Conservation (phyloP, 2,329 filamentous ascomycete genomes). For the Penicillium verrucosum region DNA sequence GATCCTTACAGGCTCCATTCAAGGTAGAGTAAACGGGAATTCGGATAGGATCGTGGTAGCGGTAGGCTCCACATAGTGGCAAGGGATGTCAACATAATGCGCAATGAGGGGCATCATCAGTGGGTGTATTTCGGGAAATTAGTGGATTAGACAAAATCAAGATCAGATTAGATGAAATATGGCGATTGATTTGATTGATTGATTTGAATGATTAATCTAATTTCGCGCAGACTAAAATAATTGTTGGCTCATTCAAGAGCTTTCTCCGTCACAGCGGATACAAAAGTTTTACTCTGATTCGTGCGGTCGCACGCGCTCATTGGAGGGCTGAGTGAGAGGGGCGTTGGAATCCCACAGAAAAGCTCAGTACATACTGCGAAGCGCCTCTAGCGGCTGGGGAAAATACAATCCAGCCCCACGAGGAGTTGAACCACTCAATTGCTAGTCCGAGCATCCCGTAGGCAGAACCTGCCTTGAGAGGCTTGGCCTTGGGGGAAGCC, state of each 20-base stretch:
- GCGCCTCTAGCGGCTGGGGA: not conserved
- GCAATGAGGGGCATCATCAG: not conserved
- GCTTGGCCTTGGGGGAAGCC: not conserved
- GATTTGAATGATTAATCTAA: not conserved
- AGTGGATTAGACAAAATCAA: not conserved
- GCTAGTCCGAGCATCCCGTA: not conserved
- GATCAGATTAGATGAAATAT: not conserved
- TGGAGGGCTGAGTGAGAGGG: not conserved
- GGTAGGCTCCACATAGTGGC: not conserved
- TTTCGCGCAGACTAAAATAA: not conserved
- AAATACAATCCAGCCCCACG: not conserved
- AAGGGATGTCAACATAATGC: not conserved
- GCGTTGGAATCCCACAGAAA: not conserved
- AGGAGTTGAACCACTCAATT: not conserved
- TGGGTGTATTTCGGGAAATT: not conserved
- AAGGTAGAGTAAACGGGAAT: not conserved
- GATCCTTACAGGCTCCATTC: not conserved
- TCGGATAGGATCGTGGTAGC: not conserved
- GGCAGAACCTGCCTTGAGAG: not conserved
- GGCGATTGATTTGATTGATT: not conserved
- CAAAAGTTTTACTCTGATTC: not conserved
- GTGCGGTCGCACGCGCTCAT: not conserved
- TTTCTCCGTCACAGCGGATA: not conserved
- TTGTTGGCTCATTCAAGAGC: not conserved
- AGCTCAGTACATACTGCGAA: not conserved